Percentiles rank a stretch among this genome's conserved stretches.
These are phyloP conservation scores for Zygotorulaspora danielsina DNA, from an alignment of 805 yeast species.

Conservation along the genomic window DNA sequence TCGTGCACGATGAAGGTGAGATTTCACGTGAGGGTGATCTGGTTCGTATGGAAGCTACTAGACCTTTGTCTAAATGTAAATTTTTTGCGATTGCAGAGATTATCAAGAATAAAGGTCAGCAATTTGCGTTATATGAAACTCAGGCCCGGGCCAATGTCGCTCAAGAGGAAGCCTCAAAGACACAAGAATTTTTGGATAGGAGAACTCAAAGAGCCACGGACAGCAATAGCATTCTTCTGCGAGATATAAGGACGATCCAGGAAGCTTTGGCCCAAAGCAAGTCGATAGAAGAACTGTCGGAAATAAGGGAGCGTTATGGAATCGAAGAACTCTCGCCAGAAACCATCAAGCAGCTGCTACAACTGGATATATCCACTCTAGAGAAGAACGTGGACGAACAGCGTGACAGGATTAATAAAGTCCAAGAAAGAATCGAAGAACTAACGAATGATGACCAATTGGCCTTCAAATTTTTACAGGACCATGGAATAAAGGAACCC, in stretches of 20 bases:
- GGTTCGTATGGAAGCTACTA: constrained; percentile 85
- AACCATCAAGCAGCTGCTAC: constrained; percentile 35
- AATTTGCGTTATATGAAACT: constrained; percentile 72
- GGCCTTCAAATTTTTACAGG: constrained; percentile 33
- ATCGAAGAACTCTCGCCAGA: constrained; percentile 46
- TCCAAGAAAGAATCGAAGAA: constrained; percentile 36
- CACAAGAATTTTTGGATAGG: constrained; percentile 50
- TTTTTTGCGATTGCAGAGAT: constrained; percentile 90
- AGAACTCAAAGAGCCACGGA: constrained; percentile 37
- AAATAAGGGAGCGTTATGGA: constrained; percentile 44
- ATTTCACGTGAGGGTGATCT: constrained; percentile 92
- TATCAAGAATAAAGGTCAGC: constrained; percentile 83
- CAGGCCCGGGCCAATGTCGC: constrained; percentile 66
- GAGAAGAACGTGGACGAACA: constrained; percentile 29
- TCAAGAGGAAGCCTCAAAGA: constrained; percentile 58
- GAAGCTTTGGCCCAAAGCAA: constrained; percentile 33
- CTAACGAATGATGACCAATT: constrained; percentile 37
- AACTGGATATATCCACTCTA: constrained; percentile 37
- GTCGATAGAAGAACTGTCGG: constrained; percentile 38
- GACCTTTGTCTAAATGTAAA: constrained; percentile 79
- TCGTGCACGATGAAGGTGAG: constrained; percentile 92
- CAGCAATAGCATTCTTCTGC: constrained; percentile 28
- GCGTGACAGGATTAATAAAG: constrained; percentile 34
- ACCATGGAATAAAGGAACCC: constrained; percentile 39
- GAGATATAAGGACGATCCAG: constrained; percentile 29